Evolutionary conservation across 2,329 filamentous ascomycete genomes (phyloP).

Genomic region (Calonectria leucothoes): DNA sequence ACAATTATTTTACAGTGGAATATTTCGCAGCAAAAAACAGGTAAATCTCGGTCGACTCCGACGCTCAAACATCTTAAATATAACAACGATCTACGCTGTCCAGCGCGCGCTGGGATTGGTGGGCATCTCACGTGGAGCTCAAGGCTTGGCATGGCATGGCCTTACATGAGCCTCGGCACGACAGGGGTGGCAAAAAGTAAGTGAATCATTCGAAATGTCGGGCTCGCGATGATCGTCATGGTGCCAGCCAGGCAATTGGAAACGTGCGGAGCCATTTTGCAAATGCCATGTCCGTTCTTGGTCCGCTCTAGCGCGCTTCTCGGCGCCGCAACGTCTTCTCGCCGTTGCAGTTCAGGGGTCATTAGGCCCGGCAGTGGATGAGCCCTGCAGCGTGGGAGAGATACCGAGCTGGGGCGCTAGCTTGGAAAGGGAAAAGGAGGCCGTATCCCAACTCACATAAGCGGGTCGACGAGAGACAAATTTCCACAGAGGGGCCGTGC

Average conservation of each 20-base stretch:
- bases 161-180: background rate
- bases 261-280: background rate
- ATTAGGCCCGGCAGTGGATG: background rate
- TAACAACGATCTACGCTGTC: background rate
- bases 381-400: background rate
- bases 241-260: background rate
- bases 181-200: background rate
- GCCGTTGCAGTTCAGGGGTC: background rate
- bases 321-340: background rate
- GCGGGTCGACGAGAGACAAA: background rate
- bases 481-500: slow-evolving; percentile 5
- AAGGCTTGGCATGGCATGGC: too few species aligned
- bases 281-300: background rate
- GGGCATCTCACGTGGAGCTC: background rate
- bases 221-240: background rate
- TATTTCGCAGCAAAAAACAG: background rate
- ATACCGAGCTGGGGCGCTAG: background rate
- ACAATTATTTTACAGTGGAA: background rate
- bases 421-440: background rate
- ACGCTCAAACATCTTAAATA: background rate
- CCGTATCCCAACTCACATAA: background rate
- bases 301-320: background rate
- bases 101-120: background rate
- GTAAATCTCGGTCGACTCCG: background rate
- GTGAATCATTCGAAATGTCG: background rate